Base-by-base conservation (phyloP, 2,329 filamentous ascomycete species). In the Cordyceps cicadae region DNA sequence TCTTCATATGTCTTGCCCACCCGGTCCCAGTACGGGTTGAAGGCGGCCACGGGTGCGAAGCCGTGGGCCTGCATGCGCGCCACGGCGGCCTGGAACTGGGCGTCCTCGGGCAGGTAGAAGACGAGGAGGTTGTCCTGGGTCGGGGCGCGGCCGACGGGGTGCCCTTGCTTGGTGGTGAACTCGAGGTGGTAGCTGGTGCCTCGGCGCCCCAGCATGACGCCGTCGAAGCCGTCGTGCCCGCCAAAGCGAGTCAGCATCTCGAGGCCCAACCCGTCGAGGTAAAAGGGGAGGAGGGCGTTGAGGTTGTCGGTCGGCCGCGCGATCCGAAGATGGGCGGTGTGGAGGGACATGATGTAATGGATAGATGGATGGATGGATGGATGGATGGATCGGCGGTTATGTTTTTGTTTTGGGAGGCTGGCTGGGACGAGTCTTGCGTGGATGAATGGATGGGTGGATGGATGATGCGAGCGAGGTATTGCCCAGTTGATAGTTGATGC, bases 1-100 rank as follows among this genome's bases (percentile, higher is more conserved):
- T 79, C 76, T 58, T 75, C 75, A 67, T 73, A 75, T 5, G 77
- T 77, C 69, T 71, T 75, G 19, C 76, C 77, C 63, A 69, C 73
- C 4, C 67, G 66, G 60, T 78, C 75, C 76, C 76, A 79, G 60
- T 76, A 79, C 6, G 75, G 74, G 62, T 78, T 79, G 62, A 71
- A 73, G 63, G 72, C 74, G 29, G 66, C 62, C 29, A 78, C 74
- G 2, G 71, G 63, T 14, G 51, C 57, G 43, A 74, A 73, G 1
- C 75, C 76, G 5, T 64, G 64, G 1, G 62, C 50, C 37, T 73
- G 66, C 70, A 79, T 74, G 41, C 67, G 70, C 48, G 65, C 60
- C 0, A 76, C 68, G 3, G 72, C 71, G 0, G 60, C 62, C 14
- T 65, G 50, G 63, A 71, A 74, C 1, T 68, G 68, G 0, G 62